Evolutionary conservation across 352 stramenopile genomes (phyloP), one percentile per base, ranked within the genome.

Genomic region (Phytopythium litorale): DNA sequence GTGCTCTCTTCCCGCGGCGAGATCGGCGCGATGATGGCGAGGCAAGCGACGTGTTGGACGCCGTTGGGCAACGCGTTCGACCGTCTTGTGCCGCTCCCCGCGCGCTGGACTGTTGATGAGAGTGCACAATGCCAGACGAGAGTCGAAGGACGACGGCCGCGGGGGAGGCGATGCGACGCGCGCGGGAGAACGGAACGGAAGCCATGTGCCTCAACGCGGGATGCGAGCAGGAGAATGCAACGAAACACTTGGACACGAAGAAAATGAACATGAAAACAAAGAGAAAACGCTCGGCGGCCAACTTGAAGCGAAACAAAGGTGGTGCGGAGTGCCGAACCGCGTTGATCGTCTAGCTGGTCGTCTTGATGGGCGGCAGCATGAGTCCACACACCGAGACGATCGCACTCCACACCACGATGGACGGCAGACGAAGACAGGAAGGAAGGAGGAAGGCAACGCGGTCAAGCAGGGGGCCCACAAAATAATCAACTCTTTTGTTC

Each of bases 401-500:
- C 46, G 28, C 28, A 32, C 28, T 32, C 28, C 28, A 32, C 28
- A 7, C 28, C 28, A 40, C 3, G 7, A 0, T 40, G 35, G 35
- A 40, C 13, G 1, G 16, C 35, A 40, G 57, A 18, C 50, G 18
- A 58, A 62, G 16, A 5, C 38, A 45, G 38, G 45, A 11, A 25
- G 35, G 35, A 51, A 11, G 21, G 15, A 51, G 21, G 45, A 51
- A 11, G 45, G 45, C 45, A 51, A 32, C 45, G 45, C 45, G 45
- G 21, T 51, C 45, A 51, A 61, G 75, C 70, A 81, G 43, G 49
- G 45, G 60, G 68, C 21, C 69, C 58, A 70, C 75, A 84, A 84
- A 87, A 81, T 85, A 84, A 75, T 75, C 75, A 82, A 87, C 73
- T 82, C 75, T 77, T 79, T 81, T 68, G 75, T 57, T 57, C 51